Conservation (phyloP, 1,139 yeast species). For the Scheffersomyces illinoinensis region DNA sequence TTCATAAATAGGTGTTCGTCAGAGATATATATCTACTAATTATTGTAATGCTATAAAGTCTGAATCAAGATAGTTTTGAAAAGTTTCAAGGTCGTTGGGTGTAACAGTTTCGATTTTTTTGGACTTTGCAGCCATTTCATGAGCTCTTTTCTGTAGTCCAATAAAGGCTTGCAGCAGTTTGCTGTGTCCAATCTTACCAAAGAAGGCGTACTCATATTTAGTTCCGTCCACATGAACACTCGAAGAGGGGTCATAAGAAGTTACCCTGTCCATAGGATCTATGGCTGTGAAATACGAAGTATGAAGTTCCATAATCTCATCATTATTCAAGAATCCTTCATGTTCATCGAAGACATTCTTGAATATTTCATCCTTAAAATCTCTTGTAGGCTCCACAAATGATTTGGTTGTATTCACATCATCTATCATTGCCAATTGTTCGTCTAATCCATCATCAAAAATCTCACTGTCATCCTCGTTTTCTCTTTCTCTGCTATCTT, state of each 20-base stretch:
- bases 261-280: slow-evolving; percentile 17
- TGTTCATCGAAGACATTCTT: slow-evolving; percentile 12
- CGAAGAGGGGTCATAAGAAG: slow-evolving; percentile 22
- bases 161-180: slow-evolving; percentile 2
- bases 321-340: slow-evolving; percentile 32
- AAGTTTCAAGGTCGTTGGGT: neutral
- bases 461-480: slow-evolving; percentile 22
- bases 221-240: slow-evolving; percentile 8
- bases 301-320: slow-evolving; percentile 33
- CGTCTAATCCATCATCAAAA: slow-evolving; percentile 32
- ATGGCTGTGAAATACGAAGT: slow-evolving; percentile 31
- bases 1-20: neutral
- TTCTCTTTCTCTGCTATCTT: slow-evolving; percentile 2
- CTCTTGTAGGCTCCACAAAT: neutral
- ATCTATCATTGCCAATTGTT: slow-evolving; percentile 17
- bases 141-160: neutral
- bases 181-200: slow-evolving; percentile 21
- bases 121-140: neutral
- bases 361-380: slow-evolving; percentile 5
- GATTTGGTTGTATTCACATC: slow-evolving; percentile 1
- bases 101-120: neutral
- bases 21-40: neutral
- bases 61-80: neutral
- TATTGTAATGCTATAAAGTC: neutral
- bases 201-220: slow-evolving; percentile 5